Evolutionary conservation across 441 rosid species (phyloP).

Genomic region (Viola pubescens): DNA sequence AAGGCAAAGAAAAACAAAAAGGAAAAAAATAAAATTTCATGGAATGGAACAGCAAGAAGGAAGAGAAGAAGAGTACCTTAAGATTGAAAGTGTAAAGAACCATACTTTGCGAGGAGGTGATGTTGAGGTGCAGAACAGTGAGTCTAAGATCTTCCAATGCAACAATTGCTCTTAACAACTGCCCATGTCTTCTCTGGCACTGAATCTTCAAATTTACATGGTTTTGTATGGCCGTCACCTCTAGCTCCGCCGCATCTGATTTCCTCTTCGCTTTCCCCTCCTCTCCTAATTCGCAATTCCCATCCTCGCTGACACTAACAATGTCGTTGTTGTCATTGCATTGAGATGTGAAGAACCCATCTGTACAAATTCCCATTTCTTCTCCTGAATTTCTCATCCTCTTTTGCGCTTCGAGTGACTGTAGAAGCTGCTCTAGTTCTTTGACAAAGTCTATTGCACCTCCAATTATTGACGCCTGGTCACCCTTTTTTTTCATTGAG

Average conservation of each 20-base stretch:
- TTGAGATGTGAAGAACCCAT: conserved; percentile 13
- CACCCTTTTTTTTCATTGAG: conserved; percentile 40
- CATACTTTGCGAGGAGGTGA: conserved; percentile 39
- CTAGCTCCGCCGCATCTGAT: conserved; percentile 39
- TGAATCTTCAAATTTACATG: conserved; percentile 68
- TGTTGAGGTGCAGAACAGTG: conserved; percentile 79
- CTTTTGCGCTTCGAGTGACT: conserved; percentile 52
- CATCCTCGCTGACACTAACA: neutral
- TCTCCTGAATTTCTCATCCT: conserved; percentile 27
- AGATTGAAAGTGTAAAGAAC: conserved; percentile 78
- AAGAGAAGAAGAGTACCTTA: conserved; percentile 65
- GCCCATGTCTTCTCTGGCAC: conserved; percentile 55
- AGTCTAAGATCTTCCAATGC: conserved; percentile 57
- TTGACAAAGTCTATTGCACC: conserved; percentile 87
- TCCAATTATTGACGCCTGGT: conserved; percentile 76
- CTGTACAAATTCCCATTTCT: conserved; percentile 24
- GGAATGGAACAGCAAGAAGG: too few species aligned
- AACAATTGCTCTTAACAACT: conserved; percentile 58
- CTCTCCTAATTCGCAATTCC: conserved; percentile 13
- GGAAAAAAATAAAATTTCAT: neutral
- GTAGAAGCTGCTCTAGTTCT: conserved; percentile 66
- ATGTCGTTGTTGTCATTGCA: neutral
- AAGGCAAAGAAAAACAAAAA: neutral
- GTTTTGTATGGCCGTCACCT: conserved; percentile 55
- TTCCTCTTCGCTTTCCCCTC: conserved; percentile 22